Evolutionary conservation across 225 moss, liverwort and hornwort genomes (phyloP).

Genomic region (Anthoceros angustus): DNA sequence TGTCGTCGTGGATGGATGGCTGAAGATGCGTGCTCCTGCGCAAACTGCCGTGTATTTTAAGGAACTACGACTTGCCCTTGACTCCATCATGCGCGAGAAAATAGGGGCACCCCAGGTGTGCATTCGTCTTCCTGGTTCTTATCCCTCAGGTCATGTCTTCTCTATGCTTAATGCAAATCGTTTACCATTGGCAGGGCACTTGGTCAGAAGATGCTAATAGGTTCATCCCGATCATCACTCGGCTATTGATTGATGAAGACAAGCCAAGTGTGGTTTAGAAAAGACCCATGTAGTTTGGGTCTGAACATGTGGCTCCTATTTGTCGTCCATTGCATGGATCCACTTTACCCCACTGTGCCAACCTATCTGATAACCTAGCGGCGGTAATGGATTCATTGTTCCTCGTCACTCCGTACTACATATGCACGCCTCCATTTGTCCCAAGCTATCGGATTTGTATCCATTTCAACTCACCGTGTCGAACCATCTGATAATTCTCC

Average conservation of each 20-base stretch:
- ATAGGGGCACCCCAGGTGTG: constrained; percentile 77
- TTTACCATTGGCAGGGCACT: constrained; percentile 34
- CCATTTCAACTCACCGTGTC: no score
- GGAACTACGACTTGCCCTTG: constrained; percentile 69
- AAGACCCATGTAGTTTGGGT: not conserved
- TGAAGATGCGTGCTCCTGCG: constrained; percentile 96
- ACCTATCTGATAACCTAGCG: no score
- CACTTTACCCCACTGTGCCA: no score
- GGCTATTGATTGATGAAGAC: constrained; percentile 81
- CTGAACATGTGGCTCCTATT: not conserved
- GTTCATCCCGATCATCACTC: constrained; percentile 73
- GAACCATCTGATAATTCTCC: no score
- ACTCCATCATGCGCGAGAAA: constrained; percentile 60
- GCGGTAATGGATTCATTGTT: no score
- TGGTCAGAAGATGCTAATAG: constrained; percentile 59
- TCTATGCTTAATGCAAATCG: constrained; percentile 1
- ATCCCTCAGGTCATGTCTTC: not conserved
- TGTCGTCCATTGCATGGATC: no score
- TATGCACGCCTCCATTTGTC: no score
- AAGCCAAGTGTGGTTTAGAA: constrained; percentile 8
- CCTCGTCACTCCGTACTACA: no score
- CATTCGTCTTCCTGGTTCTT: not conserved
- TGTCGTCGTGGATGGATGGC: constrained; percentile 88
- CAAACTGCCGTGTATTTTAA: constrained; percentile 93
- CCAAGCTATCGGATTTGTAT: no score